These are phyloP conservation scores for Nosema muscidifuracis DNA, from an alignment of 371 early-diverging fungal genomes.

Conservation along the genomic window DNA sequence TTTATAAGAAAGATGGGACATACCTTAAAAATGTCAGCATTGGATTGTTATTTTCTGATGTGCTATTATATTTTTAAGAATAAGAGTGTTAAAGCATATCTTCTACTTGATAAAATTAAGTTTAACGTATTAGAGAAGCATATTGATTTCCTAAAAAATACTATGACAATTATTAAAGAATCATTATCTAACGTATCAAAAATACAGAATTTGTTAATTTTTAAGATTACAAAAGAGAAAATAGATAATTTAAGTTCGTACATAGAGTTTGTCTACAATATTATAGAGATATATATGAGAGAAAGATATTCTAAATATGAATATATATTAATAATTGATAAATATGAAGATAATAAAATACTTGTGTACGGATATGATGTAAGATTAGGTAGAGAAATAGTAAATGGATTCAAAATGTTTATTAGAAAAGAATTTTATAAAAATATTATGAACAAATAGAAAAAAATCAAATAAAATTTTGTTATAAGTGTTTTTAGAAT, in stretches of 20 bases:
- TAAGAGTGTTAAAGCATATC: slow-evolving; percentile 11
- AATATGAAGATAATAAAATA: not conserved
- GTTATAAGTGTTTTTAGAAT: too few species aligned
- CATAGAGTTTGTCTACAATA: not conserved
- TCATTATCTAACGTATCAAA: slow-evolving; percentile 11
- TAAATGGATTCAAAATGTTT: not conserved
- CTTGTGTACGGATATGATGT: not conserved
- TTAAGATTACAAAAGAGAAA: not conserved
- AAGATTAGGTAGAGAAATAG: not conserved
- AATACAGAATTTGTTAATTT: slow-evolving; percentile 6
- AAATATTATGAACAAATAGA: too few species aligned
- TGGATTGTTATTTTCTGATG: slow-evolving; percentile 25
- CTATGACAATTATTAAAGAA: slow-evolving; percentile 9
- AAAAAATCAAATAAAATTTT: too few species aligned
- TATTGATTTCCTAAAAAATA: not conserved
- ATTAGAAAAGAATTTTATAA: not conserved
- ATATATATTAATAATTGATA: not conserved
- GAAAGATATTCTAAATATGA: not conserved
- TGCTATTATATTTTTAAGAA: slow-evolving; percentile 6
- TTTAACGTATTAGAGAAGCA: not conserved
- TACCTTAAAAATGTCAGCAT: not conserved
- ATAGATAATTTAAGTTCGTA: not conserved
- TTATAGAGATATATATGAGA: not conserved
- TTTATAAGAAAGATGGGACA: slow-evolving; percentile 33
- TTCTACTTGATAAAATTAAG: not conserved